Evolutionary conservation across 441 rosid genomes (phyloP).

Genomic region (Jatropha multifida): DNA sequence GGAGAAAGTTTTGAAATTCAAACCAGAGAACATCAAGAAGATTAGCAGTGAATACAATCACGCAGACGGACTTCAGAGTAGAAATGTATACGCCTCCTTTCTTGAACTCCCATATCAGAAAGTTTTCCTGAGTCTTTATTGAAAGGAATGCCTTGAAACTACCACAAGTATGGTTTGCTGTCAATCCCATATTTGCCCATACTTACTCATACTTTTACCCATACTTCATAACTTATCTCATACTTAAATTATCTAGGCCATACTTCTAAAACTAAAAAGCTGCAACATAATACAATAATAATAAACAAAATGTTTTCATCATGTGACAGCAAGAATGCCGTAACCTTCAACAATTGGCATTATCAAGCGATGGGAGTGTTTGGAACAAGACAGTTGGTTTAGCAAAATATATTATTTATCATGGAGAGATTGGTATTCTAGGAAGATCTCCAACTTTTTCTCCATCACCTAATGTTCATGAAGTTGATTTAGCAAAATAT

Average conservation of each 20-base stretch:
- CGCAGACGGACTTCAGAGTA: slow-evolving; percentile 10
- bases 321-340: no score
- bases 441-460: slow-evolving; percentile 10
- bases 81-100: slow-evolving; percentile 42
- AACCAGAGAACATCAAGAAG: slow-evolving; percentile 24
- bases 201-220: no score
- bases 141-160: slow-evolving; percentile 32
- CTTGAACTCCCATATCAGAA: slow-evolving; percentile 46
- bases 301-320: no score
- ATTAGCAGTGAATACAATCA: slow-evolving; percentile 20
- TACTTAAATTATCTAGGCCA: no score
- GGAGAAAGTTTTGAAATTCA: slow-evolving; percentile 26
- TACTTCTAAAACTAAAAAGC: no score
- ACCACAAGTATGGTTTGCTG: not conserved
- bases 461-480: slow-evolving; percentile 12
- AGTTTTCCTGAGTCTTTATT: slow-evolving; percentile 33
- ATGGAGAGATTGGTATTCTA: slow-evolving; percentile 7
- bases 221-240: no score
- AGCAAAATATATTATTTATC: slow-evolving; percentile 21
- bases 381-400: slow-evolving; percentile 22
- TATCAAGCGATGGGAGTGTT: not conserved
- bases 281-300: no score
- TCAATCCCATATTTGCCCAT: no score
- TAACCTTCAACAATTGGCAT: not conserved
- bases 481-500: slow-evolving; percentile 1